phyloP scores from a whole-genome alignment of 495 filamentous ascomycete genomes.

The Polyplosphaeria fusca region DNA sequence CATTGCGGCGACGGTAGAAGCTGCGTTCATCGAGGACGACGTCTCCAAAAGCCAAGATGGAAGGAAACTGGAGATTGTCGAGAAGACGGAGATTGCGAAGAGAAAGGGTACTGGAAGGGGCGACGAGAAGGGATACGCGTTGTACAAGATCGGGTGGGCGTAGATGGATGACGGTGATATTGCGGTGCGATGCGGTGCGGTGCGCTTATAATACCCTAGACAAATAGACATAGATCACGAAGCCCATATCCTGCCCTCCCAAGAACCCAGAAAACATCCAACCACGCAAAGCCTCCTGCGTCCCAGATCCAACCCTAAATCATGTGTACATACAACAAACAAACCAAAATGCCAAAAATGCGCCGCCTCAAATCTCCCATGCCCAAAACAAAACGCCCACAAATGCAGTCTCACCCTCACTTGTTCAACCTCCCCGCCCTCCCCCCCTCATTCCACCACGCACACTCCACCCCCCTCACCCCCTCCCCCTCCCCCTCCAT shows the following conservation, averaged over 20 bases:
- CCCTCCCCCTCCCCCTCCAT: slow-evolving; percentile 14
- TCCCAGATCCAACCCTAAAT: not conserved
- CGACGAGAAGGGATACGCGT: slow-evolving; percentile 16
- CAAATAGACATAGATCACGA: too few relatives aligned
- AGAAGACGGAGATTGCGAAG: slow-evolving; percentile 12
- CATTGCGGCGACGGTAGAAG: slow-evolving; percentile 17
- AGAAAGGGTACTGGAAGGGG: slow-evolving; percentile 15
- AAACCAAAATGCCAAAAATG: not conserved
- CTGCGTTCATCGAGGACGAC: slow-evolving; percentile 1
- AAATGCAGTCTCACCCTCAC: not conserved
- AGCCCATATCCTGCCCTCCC: too few relatives aligned
- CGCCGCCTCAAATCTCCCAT: too few relatives aligned
- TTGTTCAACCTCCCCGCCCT: slow-evolving; percentile 23
- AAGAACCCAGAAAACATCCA: too few relatives aligned
- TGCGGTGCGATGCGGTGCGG: too few relatives aligned
- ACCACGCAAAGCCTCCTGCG: too few relatives aligned
- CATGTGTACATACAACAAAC: not conserved
- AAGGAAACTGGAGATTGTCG: slow-evolving; percentile 6
- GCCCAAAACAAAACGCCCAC: too few relatives aligned
- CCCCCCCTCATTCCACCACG: slow-evolving; percentile 24
- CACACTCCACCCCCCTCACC: slow-evolving; percentile 16
- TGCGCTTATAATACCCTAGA: too few relatives aligned
- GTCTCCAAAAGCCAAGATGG: not conserved
- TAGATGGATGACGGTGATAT: not conserved
- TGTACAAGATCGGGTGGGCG: slow-evolving; percentile 17